phyloP scores from a whole-genome alignment of 352 stramenopile species.

The Thalassiosira mediterranea region DNA sequence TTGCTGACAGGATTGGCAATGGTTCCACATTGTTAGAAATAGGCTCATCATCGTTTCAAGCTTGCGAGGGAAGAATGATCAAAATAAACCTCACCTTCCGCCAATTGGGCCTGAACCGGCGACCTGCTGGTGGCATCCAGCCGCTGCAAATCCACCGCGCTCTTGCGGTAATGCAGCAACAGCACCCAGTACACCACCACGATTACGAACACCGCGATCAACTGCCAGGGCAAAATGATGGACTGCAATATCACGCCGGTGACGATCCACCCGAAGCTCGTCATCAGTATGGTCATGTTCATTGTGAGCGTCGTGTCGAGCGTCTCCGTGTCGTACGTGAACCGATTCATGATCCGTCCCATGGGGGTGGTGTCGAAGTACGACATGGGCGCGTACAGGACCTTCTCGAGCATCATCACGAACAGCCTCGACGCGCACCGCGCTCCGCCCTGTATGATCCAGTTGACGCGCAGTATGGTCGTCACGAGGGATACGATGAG shows the following conservation, averaged over 20 bases:
- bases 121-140: constrained; percentile 77
- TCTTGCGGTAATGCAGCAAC: constrained; percentile 79
- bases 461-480: constrained; percentile 59
- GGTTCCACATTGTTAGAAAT: too few relatives aligned
- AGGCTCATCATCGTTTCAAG: too few relatives aligned
- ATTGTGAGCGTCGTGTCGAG: constrained; percentile 82
- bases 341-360: constrained; percentile 84
- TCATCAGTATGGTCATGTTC: constrained; percentile 82
- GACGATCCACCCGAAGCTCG: constrained; percentile 73
- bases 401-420: constrained; percentile 53
- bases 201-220: constrained; percentile 65
- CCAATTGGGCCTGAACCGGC: constrained; percentile 75
- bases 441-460: constrained; percentile 65
- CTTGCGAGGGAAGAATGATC: too few relatives aligned
- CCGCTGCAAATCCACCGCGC: constrained; percentile 79
- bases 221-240: constrained; percentile 75
- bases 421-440: constrained; percentile 68
- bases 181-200: constrained; percentile 68
- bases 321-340: constrained; percentile 85
- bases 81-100: too few relatives aligned
- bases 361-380: constrained; percentile 83
- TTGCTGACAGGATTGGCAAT: constrained; percentile 51
- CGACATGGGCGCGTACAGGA: constrained; percentile 66
- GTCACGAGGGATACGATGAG: constrained; percentile 54
- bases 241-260: constrained; percentile 70